phyloP scores from a whole-genome alignment of 129 eudicot genomes.

The Pittosporum tobira region DNA sequence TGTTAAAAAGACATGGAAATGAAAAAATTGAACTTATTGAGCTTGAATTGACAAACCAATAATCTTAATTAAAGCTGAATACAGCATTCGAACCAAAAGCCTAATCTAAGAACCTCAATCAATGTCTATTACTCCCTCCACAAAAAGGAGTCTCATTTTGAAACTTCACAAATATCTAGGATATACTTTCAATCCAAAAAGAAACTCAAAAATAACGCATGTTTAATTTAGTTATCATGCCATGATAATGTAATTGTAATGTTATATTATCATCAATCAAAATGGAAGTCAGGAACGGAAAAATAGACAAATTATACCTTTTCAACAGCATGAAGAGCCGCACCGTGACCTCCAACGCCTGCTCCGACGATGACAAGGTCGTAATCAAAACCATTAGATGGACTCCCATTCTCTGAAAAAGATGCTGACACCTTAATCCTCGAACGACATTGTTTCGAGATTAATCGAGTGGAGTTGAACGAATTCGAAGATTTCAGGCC shows the following conservation, averaged over 20 bases:
- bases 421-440: slow-evolving; percentile 33
- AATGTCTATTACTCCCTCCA: background rate
- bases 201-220: too few species aligned
- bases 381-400: slow-evolving; percentile 56
- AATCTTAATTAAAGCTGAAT: background rate
- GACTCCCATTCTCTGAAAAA: slow-evolving; percentile 42
- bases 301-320: slow-evolving; percentile 39
- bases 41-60: background rate
- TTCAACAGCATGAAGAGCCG: slow-evolving; percentile 98
- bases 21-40: too few species aligned
- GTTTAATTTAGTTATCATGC: too few species aligned
- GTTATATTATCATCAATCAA: too few species aligned
- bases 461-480: slow-evolving; percentile 5
- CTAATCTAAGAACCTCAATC: background rate
- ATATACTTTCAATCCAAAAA: too few species aligned
- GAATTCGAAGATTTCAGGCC: slow-evolving; percentile 25
- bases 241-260: too few species aligned
- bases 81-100: background rate
- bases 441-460: slow-evolving; percentile 25
- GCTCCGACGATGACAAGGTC: slow-evolving; percentile 95
- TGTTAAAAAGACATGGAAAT: too few species aligned
- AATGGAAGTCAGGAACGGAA: background rate
- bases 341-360: slow-evolving; percentile 99
- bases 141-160: too few species aligned
- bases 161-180: too few species aligned